Evolutionary conservation across 2,329 filamentous ascomycete species (phyloP).

Genomic region (Myriosclerotinia duriaeana): DNA sequence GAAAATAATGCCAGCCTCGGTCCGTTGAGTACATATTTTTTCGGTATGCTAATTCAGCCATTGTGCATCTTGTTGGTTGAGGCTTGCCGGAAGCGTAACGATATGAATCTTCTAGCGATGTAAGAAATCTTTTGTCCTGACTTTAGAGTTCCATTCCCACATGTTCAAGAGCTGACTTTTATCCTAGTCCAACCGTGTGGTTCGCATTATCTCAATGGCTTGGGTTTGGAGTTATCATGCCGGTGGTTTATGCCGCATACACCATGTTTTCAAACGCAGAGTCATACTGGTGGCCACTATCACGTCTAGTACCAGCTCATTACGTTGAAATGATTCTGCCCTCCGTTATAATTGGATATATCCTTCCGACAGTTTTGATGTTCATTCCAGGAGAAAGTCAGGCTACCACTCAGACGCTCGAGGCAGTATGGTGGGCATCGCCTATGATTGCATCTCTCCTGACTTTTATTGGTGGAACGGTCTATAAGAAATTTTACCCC

Average conservation of each 20-base stretch:
- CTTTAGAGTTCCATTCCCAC: no score
- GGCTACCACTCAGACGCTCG: neutral
- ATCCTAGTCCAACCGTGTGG: slow-evolving; percentile 10
- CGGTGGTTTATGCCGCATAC: neutral
- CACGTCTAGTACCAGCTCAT: slow-evolving; percentile 11
- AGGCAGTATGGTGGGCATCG: neutral
- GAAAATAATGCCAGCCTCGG: neutral
- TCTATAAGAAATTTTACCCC: neutral
- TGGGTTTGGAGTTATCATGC: slow-evolving; percentile 5
- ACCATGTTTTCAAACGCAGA: slow-evolving; percentile 13
- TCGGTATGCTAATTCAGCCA: slow-evolving; percentile 1
- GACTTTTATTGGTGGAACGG: neutral
- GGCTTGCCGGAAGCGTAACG: slow-evolving; percentile 16
- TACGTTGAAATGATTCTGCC: slow-evolving; percentile 11
- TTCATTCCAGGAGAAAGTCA: neutral
- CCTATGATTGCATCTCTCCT: slow-evolving; percentile 8
- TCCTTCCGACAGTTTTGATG: neutral
- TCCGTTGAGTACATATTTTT: neutral
- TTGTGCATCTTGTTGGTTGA: neutral
- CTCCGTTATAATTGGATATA: neutral
- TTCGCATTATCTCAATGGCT: slow-evolving; percentile 7
- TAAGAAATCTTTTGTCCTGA: neutral
- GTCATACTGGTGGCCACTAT: slow-evolving; percentile 17
- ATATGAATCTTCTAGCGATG: slow-evolving; percentile 19
- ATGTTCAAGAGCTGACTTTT: neutral